Evolutionary conservation across 1,139 yeast genomes (phyloP).

Genomic region (Spathaspora sp.): DNA sequence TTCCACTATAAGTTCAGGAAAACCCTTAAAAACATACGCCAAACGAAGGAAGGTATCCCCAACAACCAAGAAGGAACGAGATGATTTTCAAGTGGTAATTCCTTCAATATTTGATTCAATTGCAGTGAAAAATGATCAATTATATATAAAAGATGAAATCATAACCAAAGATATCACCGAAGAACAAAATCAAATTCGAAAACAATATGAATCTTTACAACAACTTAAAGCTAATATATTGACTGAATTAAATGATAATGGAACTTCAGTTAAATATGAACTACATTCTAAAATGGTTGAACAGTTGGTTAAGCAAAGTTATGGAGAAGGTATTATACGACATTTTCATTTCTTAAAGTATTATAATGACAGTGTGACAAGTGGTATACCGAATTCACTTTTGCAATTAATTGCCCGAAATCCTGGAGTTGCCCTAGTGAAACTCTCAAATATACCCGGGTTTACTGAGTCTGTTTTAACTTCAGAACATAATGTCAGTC

Average conservation of each 20-base stretch:
- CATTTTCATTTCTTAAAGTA: slow-evolving; percentile 15
- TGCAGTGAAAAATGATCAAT: slow-evolving; percentile 26
- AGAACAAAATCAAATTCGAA: slow-evolving; percentile 15
- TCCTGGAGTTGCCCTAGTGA: neutral
- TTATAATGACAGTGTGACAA: neutral
- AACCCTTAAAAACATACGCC: neutral
- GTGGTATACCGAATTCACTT: neutral
- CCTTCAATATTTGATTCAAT: slow-evolving; percentile 26
- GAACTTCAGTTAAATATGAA: slow-evolving; percentile 16
- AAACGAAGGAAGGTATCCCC: neutral
- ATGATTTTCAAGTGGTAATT: slow-evolving; percentile 21
- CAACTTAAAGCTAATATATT: slow-evolving; percentile 14
- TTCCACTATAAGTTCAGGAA: neutral
- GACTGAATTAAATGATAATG: slow-evolving; percentile 30
- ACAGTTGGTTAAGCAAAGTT: slow-evolving; percentile 11
- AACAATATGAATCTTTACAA: slow-evolving; percentile 12
- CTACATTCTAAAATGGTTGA: slow-evolving; percentile 12
- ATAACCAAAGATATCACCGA: slow-evolving; percentile 18
- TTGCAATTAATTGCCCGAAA: neutral
- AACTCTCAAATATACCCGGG: neutral
- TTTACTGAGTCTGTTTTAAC: neutral
- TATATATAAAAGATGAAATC: slow-evolving; percentile 17
- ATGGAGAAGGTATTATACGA: slow-evolving; percentile 11
- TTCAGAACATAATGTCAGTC: slow-evolving; percentile 2
- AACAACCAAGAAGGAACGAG: slow-evolving; percentile 7